Evolutionary conservation across 495 filamentous ascomycete genomes (phyloP).

Genomic region (Corynascus novoguineensis): DNA sequence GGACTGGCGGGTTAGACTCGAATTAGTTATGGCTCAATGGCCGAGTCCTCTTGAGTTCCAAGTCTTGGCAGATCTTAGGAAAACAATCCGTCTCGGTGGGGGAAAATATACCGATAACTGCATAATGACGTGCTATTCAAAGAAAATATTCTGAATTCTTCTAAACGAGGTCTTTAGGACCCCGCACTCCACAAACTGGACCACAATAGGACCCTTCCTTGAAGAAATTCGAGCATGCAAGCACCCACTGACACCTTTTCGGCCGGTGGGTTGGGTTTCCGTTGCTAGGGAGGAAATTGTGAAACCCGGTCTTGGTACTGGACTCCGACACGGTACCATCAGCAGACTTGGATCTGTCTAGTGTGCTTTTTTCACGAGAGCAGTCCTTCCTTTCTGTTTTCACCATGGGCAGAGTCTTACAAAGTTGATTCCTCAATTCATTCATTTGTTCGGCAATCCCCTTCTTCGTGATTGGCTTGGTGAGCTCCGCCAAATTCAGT

Average conservation of each 20-base stretch:
- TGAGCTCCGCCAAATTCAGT: background rate
- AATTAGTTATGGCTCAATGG: too few species aligned
- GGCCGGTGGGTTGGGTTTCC: background rate
- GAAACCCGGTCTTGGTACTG: background rate
- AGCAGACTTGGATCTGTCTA: background rate
- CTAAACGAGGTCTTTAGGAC: background rate
- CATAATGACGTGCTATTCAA: background rate
- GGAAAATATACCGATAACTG: too few species aligned
- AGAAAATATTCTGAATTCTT: too few species aligned
- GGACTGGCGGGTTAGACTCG: too few species aligned
- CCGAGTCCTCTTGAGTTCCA: too few species aligned
- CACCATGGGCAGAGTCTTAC: slow-evolving; percentile 7
- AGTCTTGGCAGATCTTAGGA: too few species aligned
- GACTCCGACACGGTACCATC: background rate
- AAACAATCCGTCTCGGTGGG: too few species aligned
- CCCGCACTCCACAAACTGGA: slow-evolving; percentile 7
- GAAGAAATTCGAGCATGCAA: slow-evolving; percentile 3
- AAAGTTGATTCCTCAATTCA: background rate
- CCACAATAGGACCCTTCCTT: background rate
- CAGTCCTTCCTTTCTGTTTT: background rate
- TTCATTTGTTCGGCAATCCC: background rate
- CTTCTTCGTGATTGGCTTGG: background rate
- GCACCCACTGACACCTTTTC: too few species aligned
- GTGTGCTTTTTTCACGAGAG: slow-evolving; percentile 1
- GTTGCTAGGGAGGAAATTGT: slow-evolving; percentile 1